Percentiles rank a stretch among this genome's conserved stretches.
These are phyloP conservation scores for Chrysoporthe puriensis DNA, from an alignment of 2,329 filamentous ascomycete genomes.

Conservation along the genomic window DNA sequence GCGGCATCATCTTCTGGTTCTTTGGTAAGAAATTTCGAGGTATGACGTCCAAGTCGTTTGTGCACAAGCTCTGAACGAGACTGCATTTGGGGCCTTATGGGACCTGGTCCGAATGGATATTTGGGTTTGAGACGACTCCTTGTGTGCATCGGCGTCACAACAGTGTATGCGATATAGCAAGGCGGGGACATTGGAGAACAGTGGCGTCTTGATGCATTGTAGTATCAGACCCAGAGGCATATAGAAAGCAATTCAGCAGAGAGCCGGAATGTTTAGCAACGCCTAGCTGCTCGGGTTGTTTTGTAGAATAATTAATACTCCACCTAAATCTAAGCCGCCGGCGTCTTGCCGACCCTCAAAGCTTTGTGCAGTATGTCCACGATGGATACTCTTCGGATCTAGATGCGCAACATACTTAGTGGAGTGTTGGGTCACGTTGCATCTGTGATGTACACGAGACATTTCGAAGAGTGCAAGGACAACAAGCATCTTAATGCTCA, in stretches of 20 bases:
- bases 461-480: too few relatives aligned
- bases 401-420: background rate
- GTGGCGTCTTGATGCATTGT: background rate
- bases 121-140: background rate
- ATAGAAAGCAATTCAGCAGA: background rate
- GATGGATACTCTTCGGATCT: background rate
- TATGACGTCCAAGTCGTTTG: slow-evolving; percentile 38
- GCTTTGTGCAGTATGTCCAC: background rate
- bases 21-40: slow-evolving; percentile 40
- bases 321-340: background rate
- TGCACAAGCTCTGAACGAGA: slow-evolving; percentile 29
- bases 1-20: slow-evolving; percentile 35
- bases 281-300: background rate
- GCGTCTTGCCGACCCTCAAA: background rate
- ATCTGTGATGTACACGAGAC: too few relatives aligned
- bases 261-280: background rate
- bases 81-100: background rate
- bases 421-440: too few relatives aligned
- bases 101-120: background rate
- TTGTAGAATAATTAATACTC: background rate
- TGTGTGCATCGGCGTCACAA: background rate
- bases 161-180: background rate
- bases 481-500: too few relatives aligned
- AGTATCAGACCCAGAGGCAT: background rate
- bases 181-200: background rate